Base-by-base conservation (phyloP, 2,329 filamentous ascomycete species). In the Colletotrichum agaves region DNA sequence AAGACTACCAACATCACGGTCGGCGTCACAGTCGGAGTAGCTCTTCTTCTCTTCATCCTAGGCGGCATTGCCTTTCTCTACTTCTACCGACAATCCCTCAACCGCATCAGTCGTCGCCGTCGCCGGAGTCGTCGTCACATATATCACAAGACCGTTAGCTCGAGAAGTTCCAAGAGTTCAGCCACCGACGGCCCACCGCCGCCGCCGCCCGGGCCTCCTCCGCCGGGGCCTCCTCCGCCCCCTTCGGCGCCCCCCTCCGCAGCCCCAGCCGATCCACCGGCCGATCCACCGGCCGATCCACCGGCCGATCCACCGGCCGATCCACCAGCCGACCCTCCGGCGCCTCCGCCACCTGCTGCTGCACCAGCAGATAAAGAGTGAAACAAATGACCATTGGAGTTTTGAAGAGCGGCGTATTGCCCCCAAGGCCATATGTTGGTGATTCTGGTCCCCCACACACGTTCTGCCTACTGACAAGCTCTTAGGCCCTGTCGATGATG, bases 11-110 rank as follows among this genome's bases (percentile, higher is more conserved):
- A 83, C 71, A 75, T 77, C 59, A 80, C 78, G 37, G 83, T 83
- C 61, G 82, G 81, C 61, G 74, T 82, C 65, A 76, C 81, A 3
- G 78, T 84, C 49, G 82, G 79, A 64, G 73, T 84, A 44, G 73
- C 80, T 4, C 73, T 83, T 19, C 76, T 77, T 27, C 71, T 78
- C 19, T 84, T 84, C 63, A 61, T 84, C 62, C 72, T 77, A 15
- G 78, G 73, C 19, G 67, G 78, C 17, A 61, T 73, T 43, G 75
- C 75, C 41, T 84, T 84, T 67, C 69, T 82, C 41, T 81, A 77
- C 70, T 71, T 75, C 4, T 84, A 83, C 69, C 76, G 80, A 52
- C 63, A 68, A 19, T 80, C 82, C 3, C 75, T 83, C 47, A 75
- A 75, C 6, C 78, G 78, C 61, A 74, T 74, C 1, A 70, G 72